Base-by-base conservation (phyloP, 2,329 filamentous ascomycete species). In the Thelonectria discophora region DNA sequence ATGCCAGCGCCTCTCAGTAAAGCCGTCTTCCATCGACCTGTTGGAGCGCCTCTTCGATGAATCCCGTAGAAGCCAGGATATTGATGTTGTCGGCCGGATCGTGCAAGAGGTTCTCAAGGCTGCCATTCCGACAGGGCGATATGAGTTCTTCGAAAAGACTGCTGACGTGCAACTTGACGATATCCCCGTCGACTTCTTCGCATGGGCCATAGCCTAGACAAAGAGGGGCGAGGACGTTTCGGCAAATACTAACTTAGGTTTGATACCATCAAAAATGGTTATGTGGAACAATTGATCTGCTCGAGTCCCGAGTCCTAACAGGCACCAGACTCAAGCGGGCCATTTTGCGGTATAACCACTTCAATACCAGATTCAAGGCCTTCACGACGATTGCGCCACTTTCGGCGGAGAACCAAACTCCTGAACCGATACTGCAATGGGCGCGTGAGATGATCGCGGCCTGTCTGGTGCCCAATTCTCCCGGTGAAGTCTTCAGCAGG, bases 121-220 rank as follows among this genome's bases (percentile, higher is more conserved):
- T 6, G 62, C 65, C 15, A 2, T 69, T 3, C 39, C 52, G 3
- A 48, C 45, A 5, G 18, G n/a, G 5, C 32, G 30, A 6, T 48
- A 54, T 18, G n/a, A 37, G 2, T 15, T 69, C 15, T 52, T 70
- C 34, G 17, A 62, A n/a, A 30, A 56, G 20, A 15, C n/a, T 7
- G 55, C 62, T 7, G 7, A 34, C 10, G 24, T 18, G 10, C 63
- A 66, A 11, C 1, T 42, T 0, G 46, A 49, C 11, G 10, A 12
- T n/a, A 6, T 69, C 3, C 50, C 61, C 1, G 8, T 47, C 3
- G 52, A 45, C 0, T 65, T 65, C 17, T 70, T 62, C 40, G 13
- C 15, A 5, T 71, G 63, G 63, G 2, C 63, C 10, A 58, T 46
- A 3, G 4, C 56, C 8, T 64, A 56, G 66, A 11, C 69, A 10